phyloP scores from a whole-genome alignment of 2,329 filamentous ascomycete species.

The Colletotrichum simmondsii region DNA sequence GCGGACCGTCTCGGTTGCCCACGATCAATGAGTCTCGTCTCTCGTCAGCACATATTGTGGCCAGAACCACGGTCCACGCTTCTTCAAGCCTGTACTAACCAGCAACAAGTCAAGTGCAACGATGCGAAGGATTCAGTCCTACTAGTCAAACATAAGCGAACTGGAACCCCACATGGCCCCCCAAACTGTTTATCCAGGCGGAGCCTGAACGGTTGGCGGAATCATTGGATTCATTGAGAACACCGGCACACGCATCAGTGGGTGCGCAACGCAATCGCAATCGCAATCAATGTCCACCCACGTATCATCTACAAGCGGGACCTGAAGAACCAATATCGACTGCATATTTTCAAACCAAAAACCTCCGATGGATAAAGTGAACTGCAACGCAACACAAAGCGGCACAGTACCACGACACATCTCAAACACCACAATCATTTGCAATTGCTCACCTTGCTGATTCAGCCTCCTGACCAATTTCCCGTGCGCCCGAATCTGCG shows the following conservation, averaged over 20 bases:
- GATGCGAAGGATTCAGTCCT: slow-evolving; percentile 14
- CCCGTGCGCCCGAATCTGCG: slow-evolving; percentile 4
- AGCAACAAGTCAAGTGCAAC: slow-evolving; percentile 22
- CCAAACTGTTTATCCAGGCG: slow-evolving; percentile 12
- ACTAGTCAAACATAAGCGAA: slow-evolving; percentile 31
- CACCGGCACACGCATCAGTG: slow-evolving; percentile 2
- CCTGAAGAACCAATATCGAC: slow-evolving; percentile 15
- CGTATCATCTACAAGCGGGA: slow-evolving; percentile 19
- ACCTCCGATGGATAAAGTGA: slow-evolving; percentile 23
- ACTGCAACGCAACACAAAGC: slow-evolving; percentile 24
- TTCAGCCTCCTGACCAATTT: slow-evolving; percentile 5
- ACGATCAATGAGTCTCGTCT: slow-evolving; percentile 5
- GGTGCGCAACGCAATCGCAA: slow-evolving; percentile 17
- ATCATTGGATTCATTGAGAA: slow-evolving; percentile 7
- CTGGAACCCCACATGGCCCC: slow-evolving; percentile 13
- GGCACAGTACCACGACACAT: not conserved
- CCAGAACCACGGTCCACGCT: slow-evolving; percentile 9
- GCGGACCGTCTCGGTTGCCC: not conserved
- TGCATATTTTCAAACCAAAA: slow-evolving; percentile 24
- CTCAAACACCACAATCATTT: not conserved
- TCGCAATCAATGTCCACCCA: slow-evolving; percentile 13
- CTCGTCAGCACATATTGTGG: slow-evolving; percentile 17
- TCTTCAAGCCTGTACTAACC: slow-evolving; percentile 18
- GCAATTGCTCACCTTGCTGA: not conserved
- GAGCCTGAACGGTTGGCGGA: not conserved